Evolutionary conservation across 208 protist species (phyloP), one percentile per base, ranked within the genome.

Genomic region (Polymyxa betae): DNA sequence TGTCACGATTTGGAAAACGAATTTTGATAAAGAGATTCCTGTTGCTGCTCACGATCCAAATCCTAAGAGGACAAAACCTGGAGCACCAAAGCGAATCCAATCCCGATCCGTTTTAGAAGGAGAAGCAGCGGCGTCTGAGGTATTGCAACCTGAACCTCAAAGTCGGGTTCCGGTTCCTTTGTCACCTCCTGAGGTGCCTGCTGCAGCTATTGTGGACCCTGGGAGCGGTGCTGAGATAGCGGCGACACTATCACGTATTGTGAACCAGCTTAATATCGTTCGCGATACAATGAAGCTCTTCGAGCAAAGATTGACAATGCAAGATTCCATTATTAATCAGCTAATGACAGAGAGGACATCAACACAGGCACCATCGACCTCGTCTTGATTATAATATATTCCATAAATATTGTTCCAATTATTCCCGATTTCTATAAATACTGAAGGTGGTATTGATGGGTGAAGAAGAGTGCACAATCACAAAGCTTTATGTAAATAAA

Each of bases 1-100:
- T 44, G 93, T 96, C 29, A 92, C 95, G 88, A 91, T 96, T 43
- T 96, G 94, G 94, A 88, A 93, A n/a, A 95, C 94, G 45, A 95
- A 95, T 90, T 95, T 96, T 92, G 95, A 93, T 45, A 32, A 45
- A n/a, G 0, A 49, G 0, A 44, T 60, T n/a, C 54, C 46, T n/a
- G 90, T 46, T 20, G 32, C 16, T 29, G 35, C 64, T 5, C 45
- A 77, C 54, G 29, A 24, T 16, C 5, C 77, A 43, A 88, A 49
- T 29, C 20, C 41, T 88, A 5, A 88, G 41, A 20, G 12, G 20
- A 88, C 41, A 60, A 20, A 20, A 89, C 32, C 88, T 35, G 16
- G 32, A 29, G 29, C 20, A 0, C 20, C 88, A 35, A 5, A 0
- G 24, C 88, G 66, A 54, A n/a, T 89, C 77, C 54, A 60, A 66